These are phyloP conservation scores for Priceomyces haplophilus DNA, from an alignment of 805 yeast genomes.

Conservation along the genomic window DNA sequence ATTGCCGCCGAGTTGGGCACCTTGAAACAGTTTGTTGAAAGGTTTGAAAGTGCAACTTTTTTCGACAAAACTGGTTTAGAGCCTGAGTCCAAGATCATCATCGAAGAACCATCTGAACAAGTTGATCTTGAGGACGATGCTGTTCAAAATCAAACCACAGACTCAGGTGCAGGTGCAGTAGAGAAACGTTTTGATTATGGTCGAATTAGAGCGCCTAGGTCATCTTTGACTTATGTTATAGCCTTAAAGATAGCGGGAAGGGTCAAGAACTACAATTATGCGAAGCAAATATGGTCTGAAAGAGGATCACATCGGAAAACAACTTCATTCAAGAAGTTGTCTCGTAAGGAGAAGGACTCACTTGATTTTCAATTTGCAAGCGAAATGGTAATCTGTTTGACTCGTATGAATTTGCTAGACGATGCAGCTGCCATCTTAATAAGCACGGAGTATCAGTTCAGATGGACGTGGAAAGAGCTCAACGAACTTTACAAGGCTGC, in stretches of 20 bases:
- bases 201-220: conserved; percentile 19
- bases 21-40: conserved; percentile 30
- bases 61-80: conserved; percentile 25
- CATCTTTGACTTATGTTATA: conserved; percentile 52
- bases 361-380: conserved; percentile 70
- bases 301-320: conserved; percentile 72
- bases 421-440: conserved; percentile 71
- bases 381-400: conserved; percentile 60
- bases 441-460: conserved; percentile 64
- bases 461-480: conserved; percentile 57
- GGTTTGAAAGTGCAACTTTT: conserved; percentile 28
- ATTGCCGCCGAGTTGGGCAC: conserved; percentile 39
- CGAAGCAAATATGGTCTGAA: conserved; percentile 69
- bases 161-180: too few species aligned
- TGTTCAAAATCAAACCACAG: too few species aligned
- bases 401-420: conserved; percentile 50
- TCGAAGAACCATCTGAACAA: conserved; percentile 14
- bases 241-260: conserved; percentile 65
- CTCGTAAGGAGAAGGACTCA: conserved; percentile 34
- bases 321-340: conserved; percentile 40
- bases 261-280: conserved; percentile 53
- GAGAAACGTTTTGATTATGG: conserved; percentile 2
- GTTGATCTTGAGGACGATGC: conserved; percentile 1
- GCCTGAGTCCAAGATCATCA: conserved; percentile 12
- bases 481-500: conserved; percentile 28